Base-by-base conservation (phyloP, 2,329 filamentous ascomycete genomes). In the Cercospora sp. region DNA sequence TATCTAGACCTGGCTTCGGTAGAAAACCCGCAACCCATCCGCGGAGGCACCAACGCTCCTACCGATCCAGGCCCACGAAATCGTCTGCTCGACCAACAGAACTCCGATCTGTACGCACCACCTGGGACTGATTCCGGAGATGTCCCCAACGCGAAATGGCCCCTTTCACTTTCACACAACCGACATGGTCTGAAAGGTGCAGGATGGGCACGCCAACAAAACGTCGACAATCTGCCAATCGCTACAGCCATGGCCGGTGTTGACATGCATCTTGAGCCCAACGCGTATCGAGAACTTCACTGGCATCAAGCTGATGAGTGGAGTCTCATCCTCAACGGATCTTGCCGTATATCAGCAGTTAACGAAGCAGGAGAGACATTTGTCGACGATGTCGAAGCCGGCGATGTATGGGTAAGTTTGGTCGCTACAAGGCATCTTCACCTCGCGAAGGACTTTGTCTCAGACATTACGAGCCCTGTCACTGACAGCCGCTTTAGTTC, bases 371-470 rank as follows among this genome's bases (percentile, higher is more conserved):
- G 77, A 26, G 67, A 76, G 53, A 76, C 74, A 2, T 77, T 77
- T 42, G 68, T 71, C n/a, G 77, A 79, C 57, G 75, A 78, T 40
- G 67, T 79, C 2, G 72, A 75, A 60, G 73, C 73, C 9, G 84
- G 85, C 20, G 85, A 87, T 70, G 81, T 86, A 1, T 86, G 85
- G 33, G 33, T 36, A 36, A 36, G 33, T 5, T 36, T 36, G 33
- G 33, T 36, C 12, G 33, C 10, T 36, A 36, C 12, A 16, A 36
- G 12, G 13, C 33, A 16, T 36, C 33, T 36, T 36, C 12, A 6
- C 13, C 16, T 16, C 33, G 33, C 33, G 33, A 36, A 36, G 12
- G 4, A 13, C 13, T 36, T 36, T 36, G 33, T 36, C 33, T 16
- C 12, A 36, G 12, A 36, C 33, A 36, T 16, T 16, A 36, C 12